phyloP scores from a whole-genome alignment of 2,329 filamentous ascomycete genomes.

The Xylaria sp. region DNA sequence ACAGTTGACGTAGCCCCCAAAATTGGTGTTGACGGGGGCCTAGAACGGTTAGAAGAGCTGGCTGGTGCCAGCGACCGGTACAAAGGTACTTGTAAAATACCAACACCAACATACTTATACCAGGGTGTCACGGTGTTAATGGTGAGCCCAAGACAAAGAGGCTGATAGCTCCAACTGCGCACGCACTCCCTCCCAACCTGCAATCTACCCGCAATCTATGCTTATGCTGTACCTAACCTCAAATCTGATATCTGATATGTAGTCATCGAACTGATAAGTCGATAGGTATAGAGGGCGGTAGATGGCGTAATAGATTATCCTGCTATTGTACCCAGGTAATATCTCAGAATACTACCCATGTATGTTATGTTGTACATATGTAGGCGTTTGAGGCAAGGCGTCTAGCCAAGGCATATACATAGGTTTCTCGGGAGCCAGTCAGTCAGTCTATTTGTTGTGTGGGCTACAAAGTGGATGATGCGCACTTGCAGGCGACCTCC shows the following conservation, averaged over 20 bases:
- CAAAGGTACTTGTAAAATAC: background rate
- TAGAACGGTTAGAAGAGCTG: conserved; percentile 25
- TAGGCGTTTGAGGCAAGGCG: conserved; percentile 4
- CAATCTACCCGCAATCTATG: background rate
- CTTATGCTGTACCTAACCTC: background rate
- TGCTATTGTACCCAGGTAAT: too few relatives aligned
- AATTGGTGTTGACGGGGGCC: conserved; percentile 16
- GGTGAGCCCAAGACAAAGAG: conserved; percentile 1
- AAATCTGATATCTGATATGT: too few relatives aligned
- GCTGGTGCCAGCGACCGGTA: conserved; percentile 16
- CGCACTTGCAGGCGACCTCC: background rate
- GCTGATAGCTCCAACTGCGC: background rate
- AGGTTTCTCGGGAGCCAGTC: background rate
- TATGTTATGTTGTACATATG: too few relatives aligned
- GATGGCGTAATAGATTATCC: too few relatives aligned
- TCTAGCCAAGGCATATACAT: conserved; percentile 4
- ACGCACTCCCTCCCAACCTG: too few relatives aligned
- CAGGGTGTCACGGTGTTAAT: background rate
- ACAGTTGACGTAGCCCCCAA: conserved; percentile 45
- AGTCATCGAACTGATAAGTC: too few relatives aligned
- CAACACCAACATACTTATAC: background rate
- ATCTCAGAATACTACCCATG: too few relatives aligned
- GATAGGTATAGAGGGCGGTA: too few relatives aligned
- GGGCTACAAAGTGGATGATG: too few relatives aligned
- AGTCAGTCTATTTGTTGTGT: background rate